Percentiles rank a stretch among this genome's conserved stretches.
phyloP scores from a whole-genome alignment of 2,329 filamentous ascomycete species.

The Stromatinia cepivora region DNA sequence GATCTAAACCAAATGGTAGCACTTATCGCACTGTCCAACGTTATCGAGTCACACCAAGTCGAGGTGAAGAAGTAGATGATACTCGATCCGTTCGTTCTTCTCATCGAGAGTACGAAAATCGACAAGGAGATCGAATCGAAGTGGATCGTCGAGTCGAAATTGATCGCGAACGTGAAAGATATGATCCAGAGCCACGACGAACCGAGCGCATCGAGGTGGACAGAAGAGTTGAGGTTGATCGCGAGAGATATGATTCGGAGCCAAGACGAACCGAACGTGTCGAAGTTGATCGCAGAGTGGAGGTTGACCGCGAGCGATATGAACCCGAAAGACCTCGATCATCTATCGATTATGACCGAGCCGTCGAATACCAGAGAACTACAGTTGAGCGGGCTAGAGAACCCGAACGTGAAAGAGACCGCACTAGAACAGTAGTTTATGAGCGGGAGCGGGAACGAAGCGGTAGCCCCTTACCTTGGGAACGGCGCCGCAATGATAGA shows the following conservation, averaged over 20 bases:
- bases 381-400: slow-evolving; percentile 42
- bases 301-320: slow-evolving; percentile 29
- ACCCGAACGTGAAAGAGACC: slow-evolving; percentile 39
- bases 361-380: slow-evolving; percentile 26
- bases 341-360: slow-evolving; percentile 31
- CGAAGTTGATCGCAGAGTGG: slow-evolving; percentile 39
- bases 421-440: slow-evolving; percentile 42
- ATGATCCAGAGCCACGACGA: not conserved
- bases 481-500: slow-evolving; percentile 33
- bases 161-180: slow-evolving; percentile 21
- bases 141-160: slow-evolving; percentile 39
- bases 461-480: slow-evolving; percentile 36
- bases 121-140: slow-evolving; percentile 37
- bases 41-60: slow-evolving; percentile 38
- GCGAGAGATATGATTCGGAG: slow-evolving; percentile 5
- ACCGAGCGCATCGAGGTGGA: slow-evolving; percentile 20
- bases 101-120: slow-evolving; percentile 32
- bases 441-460: slow-evolving; percentile 41
- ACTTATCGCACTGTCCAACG: slow-evolving; percentile 40
- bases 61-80: slow-evolving; percentile 38
- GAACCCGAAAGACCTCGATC: slow-evolving; percentile 38
- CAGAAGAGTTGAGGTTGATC: slow-evolving; percentile 18
- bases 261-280: slow-evolving; percentile 31
- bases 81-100: slow-evolving; percentile 35
- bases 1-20: slow-evolving; percentile 26